Percentiles rank a stretch among this genome's conserved stretches.
Evolutionary conservation across 2,329 filamentous ascomycete species (phyloP).

Genomic region (Trichophyton mentagrophytes): DNA sequence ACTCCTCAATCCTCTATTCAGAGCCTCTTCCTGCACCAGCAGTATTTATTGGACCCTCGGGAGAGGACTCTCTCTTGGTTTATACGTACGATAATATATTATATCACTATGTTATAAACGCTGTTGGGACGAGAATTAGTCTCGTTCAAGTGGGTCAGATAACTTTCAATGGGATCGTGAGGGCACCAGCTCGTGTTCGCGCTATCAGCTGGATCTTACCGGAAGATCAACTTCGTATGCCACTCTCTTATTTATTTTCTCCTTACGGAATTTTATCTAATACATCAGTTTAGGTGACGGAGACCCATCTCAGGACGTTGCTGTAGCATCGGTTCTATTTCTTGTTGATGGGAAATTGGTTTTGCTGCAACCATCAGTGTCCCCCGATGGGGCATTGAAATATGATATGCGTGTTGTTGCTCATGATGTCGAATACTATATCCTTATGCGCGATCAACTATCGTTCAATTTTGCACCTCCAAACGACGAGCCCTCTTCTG

Average conservation of each 20-base stretch:
- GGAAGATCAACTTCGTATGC: conserved; percentile 65
- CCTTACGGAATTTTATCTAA: neutral
- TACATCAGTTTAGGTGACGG: conserved; percentile 49
- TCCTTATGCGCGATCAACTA: conserved; percentile 75
- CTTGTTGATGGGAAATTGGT: conserved; percentile 97
- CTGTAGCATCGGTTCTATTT: conserved; percentile 83
- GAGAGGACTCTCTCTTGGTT: conserved; percentile 85
- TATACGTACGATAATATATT: conserved; percentile 96
- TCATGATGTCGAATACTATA: conserved; percentile 91
- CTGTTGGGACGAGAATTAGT: conserved; percentile 56
- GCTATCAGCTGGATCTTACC: conserved; percentile 93
- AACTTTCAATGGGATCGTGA: conserved; percentile 88
- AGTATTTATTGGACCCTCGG: conserved; percentile 78
- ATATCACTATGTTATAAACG: conserved; percentile 82
- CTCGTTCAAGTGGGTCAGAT: conserved; percentile 95
- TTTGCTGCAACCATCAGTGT: conserved; percentile 72
- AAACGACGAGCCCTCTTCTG: conserved; percentile 39
- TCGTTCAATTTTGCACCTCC: conserved; percentile 36
- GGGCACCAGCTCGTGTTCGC: conserved; percentile 81
- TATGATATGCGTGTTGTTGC: conserved; percentile 97
- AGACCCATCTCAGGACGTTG: conserved; percentile 90
- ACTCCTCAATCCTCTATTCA: conserved; percentile 57
- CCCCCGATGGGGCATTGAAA: conserved; percentile 71
- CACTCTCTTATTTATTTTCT: conserved; percentile 7
- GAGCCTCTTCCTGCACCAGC: conserved; percentile 72